Evolutionary conservation across 2,329 filamentous ascomycete genomes (phyloP).

Genomic region (Escovopsis sp.): DNA sequence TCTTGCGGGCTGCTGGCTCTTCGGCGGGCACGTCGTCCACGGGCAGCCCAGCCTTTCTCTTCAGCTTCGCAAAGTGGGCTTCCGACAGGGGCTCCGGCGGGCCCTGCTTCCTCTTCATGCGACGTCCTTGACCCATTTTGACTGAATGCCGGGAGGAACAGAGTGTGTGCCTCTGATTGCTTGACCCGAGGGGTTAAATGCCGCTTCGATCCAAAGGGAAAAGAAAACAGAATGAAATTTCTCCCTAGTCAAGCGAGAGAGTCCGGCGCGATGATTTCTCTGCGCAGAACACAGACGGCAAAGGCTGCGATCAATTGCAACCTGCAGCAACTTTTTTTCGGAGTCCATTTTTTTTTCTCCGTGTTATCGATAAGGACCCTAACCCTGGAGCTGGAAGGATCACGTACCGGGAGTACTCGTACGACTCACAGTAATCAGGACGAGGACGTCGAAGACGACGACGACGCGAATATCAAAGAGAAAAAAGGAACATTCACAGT

Average conservation of each 20-base stretch:
- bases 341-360: slow-evolving; percentile 5
- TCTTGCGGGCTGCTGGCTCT: slow-evolving; percentile 43
- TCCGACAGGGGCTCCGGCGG: slow-evolving; percentile 72
- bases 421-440: no score
- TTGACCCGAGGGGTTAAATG: not conserved
- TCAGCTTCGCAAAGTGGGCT: slow-evolving; percentile 59
- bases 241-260: slow-evolving; percentile 1
- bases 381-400: not conserved
- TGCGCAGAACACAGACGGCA: not conserved
- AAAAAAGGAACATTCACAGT: no score
- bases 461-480: no score
- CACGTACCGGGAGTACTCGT: no score
- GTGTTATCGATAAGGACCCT: slow-evolving; percentile 6
- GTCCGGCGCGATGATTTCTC: slow-evolving; percentile 1
- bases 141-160: slow-evolving; percentile 1
- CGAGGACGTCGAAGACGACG: no score
- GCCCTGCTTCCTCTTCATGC: slow-evolving; percentile 85
- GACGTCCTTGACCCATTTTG: slow-evolving; percentile 76
- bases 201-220: no score
- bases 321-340: slow-evolving; percentile 7
- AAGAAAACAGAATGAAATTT: not conserved
- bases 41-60: slow-evolving; percentile 68
- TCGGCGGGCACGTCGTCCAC: slow-evolving; percentile 43
- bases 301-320: not conserved
- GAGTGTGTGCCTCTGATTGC: no score